Conservation (phyloP, 176 grass and related monocot species). For the Pharus latifolius region DNA sequence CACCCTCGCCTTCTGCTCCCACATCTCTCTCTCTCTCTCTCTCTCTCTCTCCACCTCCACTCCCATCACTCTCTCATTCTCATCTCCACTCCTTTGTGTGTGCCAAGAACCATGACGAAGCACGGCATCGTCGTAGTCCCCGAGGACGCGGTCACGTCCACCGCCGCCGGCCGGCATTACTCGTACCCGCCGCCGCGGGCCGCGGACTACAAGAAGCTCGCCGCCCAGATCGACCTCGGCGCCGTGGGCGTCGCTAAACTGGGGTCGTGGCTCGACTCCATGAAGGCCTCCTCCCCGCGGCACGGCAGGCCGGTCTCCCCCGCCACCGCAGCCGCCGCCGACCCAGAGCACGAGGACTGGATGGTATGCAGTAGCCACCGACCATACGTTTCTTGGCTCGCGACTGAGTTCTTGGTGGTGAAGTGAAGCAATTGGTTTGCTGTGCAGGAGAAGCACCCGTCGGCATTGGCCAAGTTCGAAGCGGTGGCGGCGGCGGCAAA, state of each 20-base stretch:
- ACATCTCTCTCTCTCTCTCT: not conserved
- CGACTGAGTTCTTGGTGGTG: not conserved
- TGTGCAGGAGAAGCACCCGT: constrained; percentile 52
- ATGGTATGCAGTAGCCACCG: constrained; percentile 8
- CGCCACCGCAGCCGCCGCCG: not conserved
- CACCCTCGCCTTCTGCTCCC: too few species aligned
- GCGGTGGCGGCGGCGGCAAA: constrained; percentile 32
- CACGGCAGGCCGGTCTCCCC: constrained; percentile 12
- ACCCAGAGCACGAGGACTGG: constrained; percentile 39
- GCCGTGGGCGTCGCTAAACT: constrained; percentile 20
- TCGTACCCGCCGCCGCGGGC: constrained; percentile 41
- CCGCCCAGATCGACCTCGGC: constrained; percentile 33
- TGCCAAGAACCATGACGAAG: constrained; percentile 30
- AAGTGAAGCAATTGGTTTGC: not conserved
- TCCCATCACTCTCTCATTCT: not conserved
- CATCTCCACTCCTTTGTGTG: not conserved
- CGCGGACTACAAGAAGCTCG: constrained; percentile 18
- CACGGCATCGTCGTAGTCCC: constrained; percentile 11
- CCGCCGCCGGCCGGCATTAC: constrained; percentile 8
- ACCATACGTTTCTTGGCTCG: too few species aligned
- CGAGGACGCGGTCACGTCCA: constrained; percentile 9
- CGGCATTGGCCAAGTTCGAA: constrained; percentile 50
- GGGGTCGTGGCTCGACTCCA: constrained; percentile 48
- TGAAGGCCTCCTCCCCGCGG: constrained; percentile 60
- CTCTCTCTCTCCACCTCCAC: not conserved